Evolutionary conservation across 768 basidiomycete species (phyloP), one percentile per base, ranked within the genome.

Genomic region (Rhodotorula sphaerocarpa): DNA sequence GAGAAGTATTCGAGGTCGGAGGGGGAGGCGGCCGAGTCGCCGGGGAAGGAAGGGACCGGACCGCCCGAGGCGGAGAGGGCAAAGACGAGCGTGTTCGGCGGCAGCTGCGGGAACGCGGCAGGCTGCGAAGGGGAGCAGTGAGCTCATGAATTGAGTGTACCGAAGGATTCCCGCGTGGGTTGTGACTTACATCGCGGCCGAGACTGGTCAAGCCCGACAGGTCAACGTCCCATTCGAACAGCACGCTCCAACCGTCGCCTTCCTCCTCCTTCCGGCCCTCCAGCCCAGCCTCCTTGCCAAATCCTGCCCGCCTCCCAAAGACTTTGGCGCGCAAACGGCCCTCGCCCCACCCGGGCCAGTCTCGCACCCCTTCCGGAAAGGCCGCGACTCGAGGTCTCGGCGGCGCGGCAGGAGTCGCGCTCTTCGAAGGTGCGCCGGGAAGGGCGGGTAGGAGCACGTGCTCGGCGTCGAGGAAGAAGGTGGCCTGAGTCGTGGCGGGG

Each of bases 51-150:
- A 42, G 53, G 53, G 16, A 20, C 43, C 15, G n/a, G n/a, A n/a
- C 33, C 7, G 16, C 53, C 33, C 18, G 52, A 59, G 15, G 52
- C 6, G 10, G 33, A n/a, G 44, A 70, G 50, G 7, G 60, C 46
- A 25, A 71, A 60, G 31, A 68, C 36, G 48, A 69, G 41, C 6
- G 70, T 66, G 61, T 71, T 69, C 42, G 65, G 59, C 1, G 67
- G 65, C 25, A 69, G 58, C 4, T 53, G 7, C 2, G 70, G 70
- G 33, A 68, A 70, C 2, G 34, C 18, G 12, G 60, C 27, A 0
- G 61, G 63, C 64, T 68, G 56, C 5, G n/a, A 39, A 36, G 28
- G 11, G 14, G 30, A 45, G 25, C 1, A 3, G 25, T 1, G 5
- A 11, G 21, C 11, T 28, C 41, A 34, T 20, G 10, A 45, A 36